Percentiles rank a stretch among this genome's conserved stretches.
These are phyloP conservation scores for Aspergillus heteromorphus DNA, from an alignment of 495 filamentous ascomycete genomes.

Conservation along the genomic window DNA sequence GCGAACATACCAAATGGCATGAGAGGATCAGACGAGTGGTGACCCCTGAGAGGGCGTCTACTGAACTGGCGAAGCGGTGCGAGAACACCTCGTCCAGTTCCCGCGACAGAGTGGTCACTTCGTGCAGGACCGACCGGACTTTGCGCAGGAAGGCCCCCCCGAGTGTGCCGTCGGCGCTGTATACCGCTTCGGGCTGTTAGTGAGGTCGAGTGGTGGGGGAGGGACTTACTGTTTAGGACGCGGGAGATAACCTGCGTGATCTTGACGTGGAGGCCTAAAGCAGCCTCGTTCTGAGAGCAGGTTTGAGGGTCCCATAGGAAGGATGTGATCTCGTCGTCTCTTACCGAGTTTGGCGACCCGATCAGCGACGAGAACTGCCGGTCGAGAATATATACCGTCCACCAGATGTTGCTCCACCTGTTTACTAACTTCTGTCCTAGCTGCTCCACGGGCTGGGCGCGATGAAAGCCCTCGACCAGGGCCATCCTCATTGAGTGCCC, in stretches of 20 bases:
- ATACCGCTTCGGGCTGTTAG: conserved; percentile 18
- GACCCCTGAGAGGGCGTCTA: conserved; percentile 24
- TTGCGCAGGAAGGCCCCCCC: conserved; percentile 23
- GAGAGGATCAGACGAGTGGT: conserved; percentile 27
- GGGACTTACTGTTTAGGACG: conserved; percentile 18
- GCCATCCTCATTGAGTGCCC: conserved; percentile 34
- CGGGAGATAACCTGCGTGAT: conserved; percentile 24
- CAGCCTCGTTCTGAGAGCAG: conserved; percentile 19
- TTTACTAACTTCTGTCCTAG: conserved; percentile 19
- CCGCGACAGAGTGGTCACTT: conserved; percentile 22
- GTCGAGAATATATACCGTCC: conserved; percentile 31
- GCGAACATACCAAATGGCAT: conserved; percentile 24
- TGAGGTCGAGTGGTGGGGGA: background rate
- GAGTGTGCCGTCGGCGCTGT: conserved; percentile 26
- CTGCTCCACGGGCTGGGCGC: conserved; percentile 22
- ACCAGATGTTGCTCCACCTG: conserved; percentile 26
- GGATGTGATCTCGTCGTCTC: conserved; percentile 26
- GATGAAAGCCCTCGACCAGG: conserved; percentile 24
- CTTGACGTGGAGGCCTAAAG: conserved; percentile 25
- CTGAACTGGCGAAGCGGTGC: conserved; percentile 20
- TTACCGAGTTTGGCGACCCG: conserved; percentile 21
- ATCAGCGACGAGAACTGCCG: conserved; percentile 25
- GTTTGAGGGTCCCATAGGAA: conserved; percentile 17
- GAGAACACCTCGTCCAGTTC: conserved; percentile 27
- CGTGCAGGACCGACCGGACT: conserved; percentile 22